Evolutionary conservation across 129 eudicot genomes (phyloP).

Genomic region (Artemisia argyi): DNA sequence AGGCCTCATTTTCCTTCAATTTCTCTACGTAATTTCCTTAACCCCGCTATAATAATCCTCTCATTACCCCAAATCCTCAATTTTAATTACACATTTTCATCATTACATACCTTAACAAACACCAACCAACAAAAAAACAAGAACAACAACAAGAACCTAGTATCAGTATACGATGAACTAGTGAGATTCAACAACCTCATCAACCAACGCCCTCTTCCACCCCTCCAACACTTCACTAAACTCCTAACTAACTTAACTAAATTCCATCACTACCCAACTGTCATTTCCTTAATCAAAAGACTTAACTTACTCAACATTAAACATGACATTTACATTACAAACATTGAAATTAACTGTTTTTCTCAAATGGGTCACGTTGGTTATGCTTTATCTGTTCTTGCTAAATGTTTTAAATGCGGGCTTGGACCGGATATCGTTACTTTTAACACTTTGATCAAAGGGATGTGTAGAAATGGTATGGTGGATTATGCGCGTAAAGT

Average conservation of each 20-base stretch:
- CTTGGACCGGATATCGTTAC: conserved; percentile 24
- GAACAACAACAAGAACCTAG: too few relatives aligned
- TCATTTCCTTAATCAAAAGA: conserved; percentile 25
- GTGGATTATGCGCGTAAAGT: conserved; percentile 15
- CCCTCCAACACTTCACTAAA: too few relatives aligned
- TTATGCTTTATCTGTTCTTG: conserved; percentile 19
- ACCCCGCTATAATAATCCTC: too few relatives aligned
- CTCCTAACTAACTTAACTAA: too few relatives aligned
- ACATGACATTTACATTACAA: conserved; percentile 24
- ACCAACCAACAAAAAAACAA: too few relatives aligned
- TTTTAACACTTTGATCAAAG: conserved; percentile 26
- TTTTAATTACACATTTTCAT: too few relatives aligned
- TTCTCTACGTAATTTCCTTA: too few relatives aligned
- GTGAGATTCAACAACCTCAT: too few relatives aligned
- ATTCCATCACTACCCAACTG: conserved; percentile 21
- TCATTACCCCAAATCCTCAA: too few relatives aligned
- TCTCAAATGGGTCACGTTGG: conserved; percentile 16
- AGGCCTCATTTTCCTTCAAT: too few relatives aligned
- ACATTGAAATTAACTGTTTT: conserved; percentile 27
- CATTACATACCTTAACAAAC: background rate
- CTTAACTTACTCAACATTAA: background rate
- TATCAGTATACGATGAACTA: too few relatives aligned
- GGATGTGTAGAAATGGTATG: conserved; percentile 21
- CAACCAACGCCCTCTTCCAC: too few relatives aligned
- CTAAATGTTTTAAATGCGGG: conserved; percentile 26